Percentiles rank a stretch among this genome's conserved stretches.
phyloP scores from a whole-genome alignment of 108 stramenopile species.

The Craspedostauros australis region DNA sequence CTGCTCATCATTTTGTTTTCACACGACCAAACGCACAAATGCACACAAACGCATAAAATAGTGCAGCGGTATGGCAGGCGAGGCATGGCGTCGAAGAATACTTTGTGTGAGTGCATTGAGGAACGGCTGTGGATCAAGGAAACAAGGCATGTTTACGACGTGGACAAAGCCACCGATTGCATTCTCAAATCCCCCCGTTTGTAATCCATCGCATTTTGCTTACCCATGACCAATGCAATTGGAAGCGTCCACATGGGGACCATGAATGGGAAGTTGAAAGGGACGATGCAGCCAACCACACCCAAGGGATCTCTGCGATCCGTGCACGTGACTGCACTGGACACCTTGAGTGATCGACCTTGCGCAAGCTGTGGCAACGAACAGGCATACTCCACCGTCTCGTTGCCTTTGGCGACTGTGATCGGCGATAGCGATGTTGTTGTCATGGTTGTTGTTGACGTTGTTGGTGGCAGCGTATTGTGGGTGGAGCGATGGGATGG shows the following conservation, averaged over 20 bases:
- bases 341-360: constrained; percentile 70
- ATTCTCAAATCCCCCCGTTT: no score
- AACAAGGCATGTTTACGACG: no score
- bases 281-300: constrained; percentile 88
- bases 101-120: no score
- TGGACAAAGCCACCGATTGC: no score
- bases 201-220: no score
- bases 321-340: constrained; percentile 62
- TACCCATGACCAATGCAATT: constrained; percentile 87
- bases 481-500: background rate
- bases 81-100: no score
- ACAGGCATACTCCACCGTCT: constrained; percentile 97
- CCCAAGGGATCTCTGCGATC: constrained; percentile 89
- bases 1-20: no score
- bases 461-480: background rate
- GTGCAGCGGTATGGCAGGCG: no score
- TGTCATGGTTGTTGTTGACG: no score
- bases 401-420: constrained; percentile 92
- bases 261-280: constrained; percentile 74
- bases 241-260: constrained; percentile 76
- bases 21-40: no score
- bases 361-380: constrained; percentile 85
- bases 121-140: no score
- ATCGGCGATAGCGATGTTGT: background rate
- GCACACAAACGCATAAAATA: no score